phyloP scores from a whole-genome alignment of 2,329 filamentous ascomycete genomes.

The Fusarium ambrosium region DNA sequence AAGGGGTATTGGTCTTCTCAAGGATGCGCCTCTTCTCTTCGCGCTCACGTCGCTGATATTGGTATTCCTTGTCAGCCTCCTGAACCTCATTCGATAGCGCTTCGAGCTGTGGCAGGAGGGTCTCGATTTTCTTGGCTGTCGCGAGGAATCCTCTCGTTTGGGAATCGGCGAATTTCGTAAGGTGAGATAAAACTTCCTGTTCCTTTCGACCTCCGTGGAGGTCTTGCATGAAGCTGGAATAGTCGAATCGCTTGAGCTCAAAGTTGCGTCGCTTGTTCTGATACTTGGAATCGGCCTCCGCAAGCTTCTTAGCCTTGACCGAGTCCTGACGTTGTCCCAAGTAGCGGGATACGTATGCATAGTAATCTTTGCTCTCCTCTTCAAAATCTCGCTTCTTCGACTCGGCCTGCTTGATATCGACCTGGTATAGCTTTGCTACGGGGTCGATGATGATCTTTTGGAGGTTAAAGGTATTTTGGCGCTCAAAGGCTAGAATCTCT shows the following conservation, averaged over 20 bases:
- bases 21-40: slow-evolving; percentile 93
- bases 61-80: slow-evolving; percentile 95
- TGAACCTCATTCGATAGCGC: slow-evolving; percentile 90
- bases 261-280: slow-evolving; percentile 94
- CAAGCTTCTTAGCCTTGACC: slow-evolving; percentile 96
- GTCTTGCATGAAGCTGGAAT: slow-evolving; percentile 99
- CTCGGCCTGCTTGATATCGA: slow-evolving; percentile 98
- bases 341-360: slow-evolving; percentile 93
- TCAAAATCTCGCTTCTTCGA: slow-evolving; percentile 98
- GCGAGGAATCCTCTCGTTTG: slow-evolving; percentile 87
- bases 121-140: slow-evolving; percentile 89
- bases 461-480: slow-evolving; percentile 84
- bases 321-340: slow-evolving; percentile 97
- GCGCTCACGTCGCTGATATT: slow-evolving; percentile 92
- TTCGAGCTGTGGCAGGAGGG: slow-evolving; percentile 88
- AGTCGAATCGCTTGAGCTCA: slow-evolving; percentile 97
- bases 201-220: slow-evolving; percentile 99
- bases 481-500: slow-evolving; percentile 90
- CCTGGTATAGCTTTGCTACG: slow-evolving; percentile 88
- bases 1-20: slow-evolving; percentile 86
- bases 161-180: slow-evolving; percentile 93
- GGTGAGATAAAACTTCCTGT: slow-evolving; percentile 93
- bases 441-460: slow-evolving; percentile 97
- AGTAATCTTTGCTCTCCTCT: slow-evolving; percentile 98
- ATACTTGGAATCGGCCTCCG: slow-evolving; percentile 95